Evolutionary conservation across 2,329 filamentous ascomycete genomes (phyloP).

Genomic region (Tolypocladium ovalisporum): DNA sequence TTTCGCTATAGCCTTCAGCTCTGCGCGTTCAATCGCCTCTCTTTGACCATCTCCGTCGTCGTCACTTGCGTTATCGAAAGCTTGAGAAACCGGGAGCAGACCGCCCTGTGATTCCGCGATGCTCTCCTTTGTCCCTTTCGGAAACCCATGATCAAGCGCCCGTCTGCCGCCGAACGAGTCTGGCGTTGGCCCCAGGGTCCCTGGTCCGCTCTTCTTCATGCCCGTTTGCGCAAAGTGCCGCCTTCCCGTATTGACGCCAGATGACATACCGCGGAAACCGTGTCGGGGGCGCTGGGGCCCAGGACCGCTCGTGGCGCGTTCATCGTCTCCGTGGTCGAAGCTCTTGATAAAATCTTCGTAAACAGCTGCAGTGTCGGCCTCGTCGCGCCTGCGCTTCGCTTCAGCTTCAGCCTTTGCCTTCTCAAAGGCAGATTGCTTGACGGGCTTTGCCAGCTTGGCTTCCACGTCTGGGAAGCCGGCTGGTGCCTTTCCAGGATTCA

Average conservation of each 20-base stretch:
- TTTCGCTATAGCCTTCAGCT: slow-evolving; percentile 49
- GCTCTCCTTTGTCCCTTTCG: slow-evolving; percentile 20
- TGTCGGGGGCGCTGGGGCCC: slow-evolving; percentile 12
- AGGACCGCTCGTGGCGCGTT: slow-evolving; percentile 16
- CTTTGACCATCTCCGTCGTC: slow-evolving; percentile 35
- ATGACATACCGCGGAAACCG: slow-evolving; percentile 14
- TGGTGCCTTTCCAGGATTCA: slow-evolving; percentile 38
- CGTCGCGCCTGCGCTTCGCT: slow-evolving; percentile 74
- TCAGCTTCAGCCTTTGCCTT: slow-evolving; percentile 81
- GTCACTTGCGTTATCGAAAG: slow-evolving; percentile 60
- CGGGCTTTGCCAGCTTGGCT: slow-evolving; percentile 66
- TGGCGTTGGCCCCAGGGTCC: slow-evolving; percentile 46
- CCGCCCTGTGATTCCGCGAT: slow-evolving; percentile 23
- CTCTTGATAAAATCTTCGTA: slow-evolving; percentile 82
- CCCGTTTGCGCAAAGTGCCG: slow-evolving; percentile 54
- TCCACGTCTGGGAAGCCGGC: slow-evolving; percentile 60
- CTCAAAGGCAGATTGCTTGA: slow-evolving; percentile 81
- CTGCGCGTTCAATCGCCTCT: slow-evolving; percentile 30
- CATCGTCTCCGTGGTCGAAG: slow-evolving; percentile 52
- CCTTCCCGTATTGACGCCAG: slow-evolving; percentile 22
- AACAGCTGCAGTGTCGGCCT: slow-evolving; percentile 76
- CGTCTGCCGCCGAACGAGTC: slow-evolving; percentile 42
- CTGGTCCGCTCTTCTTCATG: slow-evolving; percentile 49
- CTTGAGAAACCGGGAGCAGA: slow-evolving; percentile 53
- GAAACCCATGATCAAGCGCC: slow-evolving; percentile 31